These are phyloP conservation scores for Diversispora eburnea DNA, from an alignment of 192 early-diverging fungal genomes.

Conservation along the genomic window DNA sequence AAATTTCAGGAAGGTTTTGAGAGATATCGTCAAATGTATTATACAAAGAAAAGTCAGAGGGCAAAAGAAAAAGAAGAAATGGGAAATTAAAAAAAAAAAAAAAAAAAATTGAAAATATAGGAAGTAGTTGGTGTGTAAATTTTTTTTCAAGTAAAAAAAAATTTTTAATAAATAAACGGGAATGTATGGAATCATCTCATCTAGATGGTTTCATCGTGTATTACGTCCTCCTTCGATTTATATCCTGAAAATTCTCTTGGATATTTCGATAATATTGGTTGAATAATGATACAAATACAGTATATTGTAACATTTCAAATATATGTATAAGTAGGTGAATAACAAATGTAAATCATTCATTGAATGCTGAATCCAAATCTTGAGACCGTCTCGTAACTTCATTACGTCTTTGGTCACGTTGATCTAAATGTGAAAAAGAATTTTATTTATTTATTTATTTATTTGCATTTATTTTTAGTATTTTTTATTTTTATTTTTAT, in stretches of 20 bases:
- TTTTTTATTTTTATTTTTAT: no score
- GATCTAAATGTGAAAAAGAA: conserved; percentile 10
- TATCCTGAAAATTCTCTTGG: not conserved
- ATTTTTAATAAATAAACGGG: conserved; percentile 6
- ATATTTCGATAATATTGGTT: not conserved
- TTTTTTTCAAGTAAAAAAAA: not conserved
- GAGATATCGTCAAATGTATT: conserved; percentile 18
- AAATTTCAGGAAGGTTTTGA: conserved; percentile 54
- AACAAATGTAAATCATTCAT: conserved; percentile 13
- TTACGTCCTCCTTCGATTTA: not conserved
- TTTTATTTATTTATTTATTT: not conserved
- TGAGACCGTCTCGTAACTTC: conserved; percentile 19
- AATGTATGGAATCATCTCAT: not conserved
- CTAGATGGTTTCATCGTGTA: conserved; percentile 3
- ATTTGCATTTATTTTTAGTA: not conserved
- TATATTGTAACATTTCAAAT: not conserved
- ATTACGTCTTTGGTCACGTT: conserved; percentile 24
- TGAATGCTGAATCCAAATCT: conserved; percentile 27
- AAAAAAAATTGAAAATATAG: not conserved
- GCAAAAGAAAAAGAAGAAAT: conserved; percentile 18
- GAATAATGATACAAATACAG: not conserved
- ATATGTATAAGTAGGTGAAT: not conserved
- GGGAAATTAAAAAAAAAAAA: conserved; percentile 35
- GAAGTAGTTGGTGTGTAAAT: not conserved
- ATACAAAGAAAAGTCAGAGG: conserved; percentile 18